These are phyloP conservation scores for Xylaria palmicola DNA, from an alignment of 495 filamentous ascomycete genomes.

Conservation along the genomic window DNA sequence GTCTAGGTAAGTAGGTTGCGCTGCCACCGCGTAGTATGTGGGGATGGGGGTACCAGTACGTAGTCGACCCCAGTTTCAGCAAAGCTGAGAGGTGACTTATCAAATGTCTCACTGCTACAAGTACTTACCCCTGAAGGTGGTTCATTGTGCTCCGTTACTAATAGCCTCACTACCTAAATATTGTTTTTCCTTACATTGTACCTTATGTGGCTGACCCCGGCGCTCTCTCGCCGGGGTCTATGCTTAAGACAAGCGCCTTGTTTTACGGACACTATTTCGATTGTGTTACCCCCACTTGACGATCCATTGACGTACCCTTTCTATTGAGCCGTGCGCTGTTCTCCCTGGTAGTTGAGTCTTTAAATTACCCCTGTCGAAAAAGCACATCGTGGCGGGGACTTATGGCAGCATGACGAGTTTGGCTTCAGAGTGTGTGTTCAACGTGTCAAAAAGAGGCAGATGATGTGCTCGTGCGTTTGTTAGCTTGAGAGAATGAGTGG, in stretches of 20 bases:
- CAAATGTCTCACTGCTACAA: not conserved
- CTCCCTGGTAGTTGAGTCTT: not conserved
- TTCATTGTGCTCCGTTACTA: not conserved
- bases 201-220: slow-evolving; percentile 6
- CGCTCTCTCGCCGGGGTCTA: not conserved
- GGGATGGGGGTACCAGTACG: no score
- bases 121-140: slow-evolving; percentile 11
- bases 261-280: slow-evolving; percentile 5
- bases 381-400: not conserved
- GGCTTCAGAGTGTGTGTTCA: not conserved
- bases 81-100: not conserved
- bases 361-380: not conserved
- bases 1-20: no score
- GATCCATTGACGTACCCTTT: slow-evolving; percentile 1
- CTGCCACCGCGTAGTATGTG: not conserved
- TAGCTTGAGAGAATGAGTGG: no score
- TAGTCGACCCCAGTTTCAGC: not conserved
- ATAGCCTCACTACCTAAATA: not conserved
- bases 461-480: no score
- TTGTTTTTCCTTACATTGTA: slow-evolving; percentile 2
- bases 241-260: slow-evolving; percentile 6
- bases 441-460: not conserved
- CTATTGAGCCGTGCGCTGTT: slow-evolving; percentile 1
- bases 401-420: not conserved
- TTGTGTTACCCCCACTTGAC: not conserved